A percentile compares a stretch with the other conserved stretches of the same genome.
phyloP scores from a whole-genome alignment of 345 rosid species.

The Eucalyptus cladocalyx region DNA sequence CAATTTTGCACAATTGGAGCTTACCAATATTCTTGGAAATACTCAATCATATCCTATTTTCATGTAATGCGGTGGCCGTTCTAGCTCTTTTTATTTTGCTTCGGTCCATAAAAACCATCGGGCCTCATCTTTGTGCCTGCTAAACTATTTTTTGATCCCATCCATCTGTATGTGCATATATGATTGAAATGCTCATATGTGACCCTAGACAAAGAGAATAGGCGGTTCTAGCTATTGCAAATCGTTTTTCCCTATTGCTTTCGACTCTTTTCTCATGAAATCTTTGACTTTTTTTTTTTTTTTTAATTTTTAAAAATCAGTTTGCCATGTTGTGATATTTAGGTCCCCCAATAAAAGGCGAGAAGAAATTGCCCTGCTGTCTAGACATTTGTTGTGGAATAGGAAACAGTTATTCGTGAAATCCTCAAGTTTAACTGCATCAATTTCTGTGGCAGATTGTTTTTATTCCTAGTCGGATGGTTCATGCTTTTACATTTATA shows the following conservation, averaged over 20 bases:
- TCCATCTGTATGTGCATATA: background rate
- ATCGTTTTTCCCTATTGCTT: background rate
- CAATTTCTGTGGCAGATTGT: background rate
- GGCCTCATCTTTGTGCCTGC: background rate
- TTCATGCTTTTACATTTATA: background rate
- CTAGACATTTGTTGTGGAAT: background rate
- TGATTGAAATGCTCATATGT: background rate
- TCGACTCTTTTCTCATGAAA: background rate
- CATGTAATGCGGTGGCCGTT: background rate
- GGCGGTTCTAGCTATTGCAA: background rate
- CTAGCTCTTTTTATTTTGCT: background rate
- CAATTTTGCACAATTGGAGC: background rate
- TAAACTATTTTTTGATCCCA: background rate
- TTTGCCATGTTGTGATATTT: background rate
- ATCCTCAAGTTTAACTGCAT: background rate
- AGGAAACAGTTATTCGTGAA: background rate
- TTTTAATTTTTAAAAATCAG: too few species aligned
- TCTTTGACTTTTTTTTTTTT: background rate
- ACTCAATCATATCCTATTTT: background rate
- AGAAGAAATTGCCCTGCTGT: background rate
- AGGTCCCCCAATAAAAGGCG: background rate
- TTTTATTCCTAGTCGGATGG: background rate
- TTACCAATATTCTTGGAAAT: background rate
- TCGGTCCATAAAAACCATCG: background rate
- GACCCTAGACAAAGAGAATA: background rate